phyloP scores from a whole-genome alignment of 2,329 filamentous ascomycete genomes.

The Beauveria sp. region DNA sequence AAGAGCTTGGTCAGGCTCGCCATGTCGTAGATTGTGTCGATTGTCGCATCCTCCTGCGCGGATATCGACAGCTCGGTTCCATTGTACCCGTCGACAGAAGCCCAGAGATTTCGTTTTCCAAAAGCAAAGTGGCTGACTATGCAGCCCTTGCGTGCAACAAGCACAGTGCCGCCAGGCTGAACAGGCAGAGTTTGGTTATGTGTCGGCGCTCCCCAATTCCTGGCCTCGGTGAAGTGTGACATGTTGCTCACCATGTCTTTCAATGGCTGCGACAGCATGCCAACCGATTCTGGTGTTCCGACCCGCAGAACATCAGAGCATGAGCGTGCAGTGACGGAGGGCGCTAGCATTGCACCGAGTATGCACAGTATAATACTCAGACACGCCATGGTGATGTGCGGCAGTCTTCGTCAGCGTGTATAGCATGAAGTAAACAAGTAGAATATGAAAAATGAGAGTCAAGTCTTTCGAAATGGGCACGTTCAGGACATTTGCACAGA shows the following conservation, averaged over 20 bases:
- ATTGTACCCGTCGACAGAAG: constrained; percentile 18
- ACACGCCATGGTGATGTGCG: not conserved
- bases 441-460: too few species aligned
- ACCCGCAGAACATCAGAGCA: constrained; percentile 10
- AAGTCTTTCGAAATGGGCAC: too few species aligned
- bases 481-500: too few species aligned
- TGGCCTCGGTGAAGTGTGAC: constrained; percentile 15
- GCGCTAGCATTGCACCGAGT: not conserved
- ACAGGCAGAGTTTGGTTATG: constrained; percentile 16
- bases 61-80: constrained; percentile 20
- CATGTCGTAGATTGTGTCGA: constrained; percentile 31
- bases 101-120: constrained; percentile 21
- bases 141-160: constrained; percentile 17
- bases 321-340: not conserved
- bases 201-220: constrained; percentile 11
- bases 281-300: constrained; percentile 19
- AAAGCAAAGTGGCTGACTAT: constrained; percentile 22
- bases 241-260: constrained; percentile 18
- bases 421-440: not conserved
- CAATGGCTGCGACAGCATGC: constrained; percentile 21
- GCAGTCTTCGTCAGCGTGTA: not conserved
- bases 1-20: constrained; percentile 31
- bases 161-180: constrained; percentile 19
- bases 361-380: too few species aligned
- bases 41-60: constrained; percentile 21